Conservation (phyloP, 2,329 filamentous ascomycete genomes). For the Calonectria hawksworthii region DNA sequence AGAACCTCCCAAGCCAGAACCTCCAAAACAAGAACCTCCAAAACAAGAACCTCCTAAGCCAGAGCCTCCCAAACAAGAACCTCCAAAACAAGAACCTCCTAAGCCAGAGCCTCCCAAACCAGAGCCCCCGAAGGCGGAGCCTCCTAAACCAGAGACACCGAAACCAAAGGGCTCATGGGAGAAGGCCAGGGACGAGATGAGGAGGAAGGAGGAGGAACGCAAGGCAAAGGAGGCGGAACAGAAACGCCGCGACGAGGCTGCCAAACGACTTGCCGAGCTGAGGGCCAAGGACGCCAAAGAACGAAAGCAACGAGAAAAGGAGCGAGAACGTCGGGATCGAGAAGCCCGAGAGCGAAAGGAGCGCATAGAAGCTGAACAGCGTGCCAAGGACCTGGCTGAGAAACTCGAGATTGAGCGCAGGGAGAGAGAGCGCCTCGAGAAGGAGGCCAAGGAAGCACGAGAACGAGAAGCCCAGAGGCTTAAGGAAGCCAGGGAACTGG, state of each 20-base stretch:
- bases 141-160: conserved; percentile 46
- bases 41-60: not conserved
- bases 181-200: conserved; percentile 77
- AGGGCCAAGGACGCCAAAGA: conserved; percentile 69
- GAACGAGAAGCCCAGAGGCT: conserved; percentile 47
- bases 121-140: conserved; percentile 40
- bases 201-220: conserved; percentile 74
- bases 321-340: conserved; percentile 54
- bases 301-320: conserved; percentile 57
- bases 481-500: conserved; percentile 47
- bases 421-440: conserved; percentile 60
- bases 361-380: conserved; percentile 45
- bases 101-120: conserved; percentile 2
- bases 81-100: not conserved
- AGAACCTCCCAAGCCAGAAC: not conserved
- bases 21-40: not conserved
- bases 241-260: conserved; percentile 69
- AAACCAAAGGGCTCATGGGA: conserved; percentile 71
- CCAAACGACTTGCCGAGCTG: conserved; percentile 66
- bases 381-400: conserved; percentile 50
- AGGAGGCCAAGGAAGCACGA: conserved; percentile 55
- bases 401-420: conserved; percentile 55
- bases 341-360: conserved; percentile 47
- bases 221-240: conserved; percentile 73
- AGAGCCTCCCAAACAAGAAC: not conserved